Percentiles rank a stretch among this genome's conserved stretches.
Conservation (phyloP, 139 green algal species). For the Chlorella sp. region DNA sequence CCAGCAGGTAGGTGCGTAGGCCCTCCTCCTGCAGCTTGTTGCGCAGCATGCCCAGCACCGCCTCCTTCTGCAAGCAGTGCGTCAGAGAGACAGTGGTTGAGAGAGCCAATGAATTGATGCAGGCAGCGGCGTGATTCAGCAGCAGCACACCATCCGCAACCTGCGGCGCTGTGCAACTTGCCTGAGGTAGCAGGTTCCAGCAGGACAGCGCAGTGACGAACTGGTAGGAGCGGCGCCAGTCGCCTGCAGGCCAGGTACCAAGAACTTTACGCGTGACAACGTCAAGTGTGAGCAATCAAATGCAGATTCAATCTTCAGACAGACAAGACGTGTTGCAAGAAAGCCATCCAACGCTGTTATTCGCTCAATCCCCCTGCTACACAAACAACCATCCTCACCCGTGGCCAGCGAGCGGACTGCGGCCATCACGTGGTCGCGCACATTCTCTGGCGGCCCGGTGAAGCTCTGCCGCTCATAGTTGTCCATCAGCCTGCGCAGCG, state of each 20-base stretch:
- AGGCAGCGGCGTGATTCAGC: too few species aligned
- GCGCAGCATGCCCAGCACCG: constrained; percentile 82
- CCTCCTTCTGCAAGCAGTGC: constrained; percentile 40
- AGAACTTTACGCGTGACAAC: too few species aligned
- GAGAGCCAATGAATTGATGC: too few species aligned
- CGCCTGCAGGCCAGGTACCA: constrained; percentile 60
- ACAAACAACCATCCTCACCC: background rate
- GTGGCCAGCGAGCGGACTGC: constrained; percentile 60
- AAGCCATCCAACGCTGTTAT: too few species aligned
- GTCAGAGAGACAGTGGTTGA: too few species aligned
- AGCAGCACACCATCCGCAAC: background rate
- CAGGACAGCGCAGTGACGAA: constrained; percentile 71
- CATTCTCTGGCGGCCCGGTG: constrained; percentile 94
- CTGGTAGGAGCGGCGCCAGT: constrained; percentile 83
- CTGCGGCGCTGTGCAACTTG: background rate
- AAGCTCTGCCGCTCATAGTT: constrained; percentile 95
- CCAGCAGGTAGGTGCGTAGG: constrained; percentile 94
- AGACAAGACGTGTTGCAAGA: too few species aligned
- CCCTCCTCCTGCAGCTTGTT: constrained; percentile 87
- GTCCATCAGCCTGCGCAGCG: constrained; percentile 91
- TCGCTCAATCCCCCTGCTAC: too few species aligned
- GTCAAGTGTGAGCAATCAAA: too few species aligned
- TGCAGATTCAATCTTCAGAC: too few species aligned
- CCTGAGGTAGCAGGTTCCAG: constrained; percentile 81
- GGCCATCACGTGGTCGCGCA: constrained; percentile 97